Percentiles rank a stretch among this genome's conserved stretches.
Conservation (phyloP, 257 asterid genomes). For the Nicotiana benthamiana region DNA sequence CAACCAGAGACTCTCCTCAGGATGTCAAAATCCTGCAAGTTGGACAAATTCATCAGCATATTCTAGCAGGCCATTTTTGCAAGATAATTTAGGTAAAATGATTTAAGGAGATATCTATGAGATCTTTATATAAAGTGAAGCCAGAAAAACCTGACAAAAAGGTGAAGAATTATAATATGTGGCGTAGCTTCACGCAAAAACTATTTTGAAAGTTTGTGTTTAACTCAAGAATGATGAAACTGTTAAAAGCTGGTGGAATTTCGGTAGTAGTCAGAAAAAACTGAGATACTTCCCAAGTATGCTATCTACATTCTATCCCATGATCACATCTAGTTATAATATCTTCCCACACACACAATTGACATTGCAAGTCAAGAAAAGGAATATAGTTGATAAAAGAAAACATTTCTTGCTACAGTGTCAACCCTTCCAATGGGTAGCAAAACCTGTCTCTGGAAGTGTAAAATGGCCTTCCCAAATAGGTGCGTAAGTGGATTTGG, state of each 20-base stretch:
- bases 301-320: not conserved
- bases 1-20: slow-evolving; percentile 65
- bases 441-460: not conserved
- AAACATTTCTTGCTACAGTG: not conserved
- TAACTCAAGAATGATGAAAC: not conserved
- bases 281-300: not conserved
- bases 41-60: not conserved
- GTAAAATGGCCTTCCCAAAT: not conserved
- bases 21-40: slow-evolving; percentile 64
- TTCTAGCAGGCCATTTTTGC: not conserved
- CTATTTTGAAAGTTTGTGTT: not conserved
- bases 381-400: not conserved
- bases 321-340: not conserved
- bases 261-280: not conserved
- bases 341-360: not conserved
- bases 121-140: not conserved
- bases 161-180: not conserved
- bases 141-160: not conserved
- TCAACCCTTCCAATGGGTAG: not conserved
- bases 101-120: not conserved
- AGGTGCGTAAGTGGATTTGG: not conserved
- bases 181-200: not conserved
- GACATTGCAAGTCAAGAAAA: not conserved
- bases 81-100: not conserved
- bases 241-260: not conserved